Base-by-base conservation (phyloP, 2,329 filamentous ascomycete species). In the Aureobasidium sp. region DNA sequence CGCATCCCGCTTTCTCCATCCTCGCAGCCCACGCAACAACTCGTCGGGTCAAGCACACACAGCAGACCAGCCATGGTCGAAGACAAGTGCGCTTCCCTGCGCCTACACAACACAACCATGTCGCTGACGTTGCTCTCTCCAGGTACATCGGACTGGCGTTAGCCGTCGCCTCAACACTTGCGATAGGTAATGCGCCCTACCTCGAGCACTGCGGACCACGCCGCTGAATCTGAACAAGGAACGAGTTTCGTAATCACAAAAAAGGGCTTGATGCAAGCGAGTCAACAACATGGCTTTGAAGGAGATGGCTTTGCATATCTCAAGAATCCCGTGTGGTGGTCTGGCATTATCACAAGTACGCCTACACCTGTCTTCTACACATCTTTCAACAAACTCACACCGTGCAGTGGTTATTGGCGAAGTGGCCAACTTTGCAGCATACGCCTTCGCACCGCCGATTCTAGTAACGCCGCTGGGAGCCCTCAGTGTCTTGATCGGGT, bases 191-290 rank as follows among this genome's bases (percentile, higher is more conserved):
- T 50, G 57, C 57, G 57, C 57, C 24, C 69, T 81, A 74, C 69
- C 59, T 42, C 47, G 24, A 57, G 39, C 31, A 48, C 39, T 27
- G 15, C 14, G 15, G 40, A 31, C 2, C 24, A n/a, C 2, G 3
- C 35, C 5, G 35, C 57, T 60, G n/a, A 60, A 42, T 24, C 6
- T 19, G 14, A 40, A 27, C 19, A 39, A 94, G 91, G 91, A 72
- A 91, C 90, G 57, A 96, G 92, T 82, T 99, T 99, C 76, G 93
- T 99, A 68, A 97, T 99, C 71, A 99, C 95, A 52, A 99, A 99
- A 99, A 97, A 97, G 84, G 93, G 93, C 67, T 82, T 99, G 68
- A 91, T 92, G 75, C 89, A 96, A 75, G 90, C 91, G 66, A 90
- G 90, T 72, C 88, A 96, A 76, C 84, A 86, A 69, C 92, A 97